Evolutionary conservation across 176 grass and related monocot genomes (phyloP).

Genomic region (Musa troglodytarum): DNA sequence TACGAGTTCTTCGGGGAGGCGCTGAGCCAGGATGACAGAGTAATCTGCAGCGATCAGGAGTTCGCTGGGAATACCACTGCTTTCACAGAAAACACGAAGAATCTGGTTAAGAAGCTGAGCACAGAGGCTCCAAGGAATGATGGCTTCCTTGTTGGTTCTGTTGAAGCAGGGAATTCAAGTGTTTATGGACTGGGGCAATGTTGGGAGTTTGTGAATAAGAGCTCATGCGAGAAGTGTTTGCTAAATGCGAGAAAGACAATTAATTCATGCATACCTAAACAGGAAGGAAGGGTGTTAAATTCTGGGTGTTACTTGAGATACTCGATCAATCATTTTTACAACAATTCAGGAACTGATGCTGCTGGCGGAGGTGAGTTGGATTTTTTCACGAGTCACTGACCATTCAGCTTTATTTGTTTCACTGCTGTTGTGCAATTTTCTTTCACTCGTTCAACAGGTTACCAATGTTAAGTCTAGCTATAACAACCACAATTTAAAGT

Average conservation of each 20-base stretch:
- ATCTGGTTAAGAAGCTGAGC: slow-evolving; percentile 1
- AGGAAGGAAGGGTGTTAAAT: slow-evolving; percentile 16
- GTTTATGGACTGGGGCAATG: slow-evolving; percentile 13
- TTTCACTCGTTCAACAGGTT: background rate
- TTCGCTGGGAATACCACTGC: slow-evolving; percentile 1
- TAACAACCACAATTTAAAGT: background rate
- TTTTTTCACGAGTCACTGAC: background rate
- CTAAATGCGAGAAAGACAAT: background rate
- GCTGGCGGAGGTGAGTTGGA: background rate
- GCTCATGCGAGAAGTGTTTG: background rate
- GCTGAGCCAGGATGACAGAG: background rate
- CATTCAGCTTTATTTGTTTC: background rate
- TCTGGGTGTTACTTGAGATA: slow-evolving; percentile 17
- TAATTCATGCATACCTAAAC: background rate
- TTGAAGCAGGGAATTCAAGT: slow-evolving; percentile 6
- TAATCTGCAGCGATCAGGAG: background rate
- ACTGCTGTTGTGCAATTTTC: background rate
- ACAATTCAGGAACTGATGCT: background rate
- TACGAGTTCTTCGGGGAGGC: slow-evolving; percentile 21
- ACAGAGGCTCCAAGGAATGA: background rate
- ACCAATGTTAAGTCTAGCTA: background rate
- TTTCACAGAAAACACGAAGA: background rate
- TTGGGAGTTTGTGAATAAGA: slow-evolving; percentile 15
- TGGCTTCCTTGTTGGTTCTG: slow-evolving; percentile 8
- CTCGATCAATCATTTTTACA: slow-evolving; percentile 4